Conservation (phyloP, 83 land plant species). For the Picea engelmannii region DNA sequence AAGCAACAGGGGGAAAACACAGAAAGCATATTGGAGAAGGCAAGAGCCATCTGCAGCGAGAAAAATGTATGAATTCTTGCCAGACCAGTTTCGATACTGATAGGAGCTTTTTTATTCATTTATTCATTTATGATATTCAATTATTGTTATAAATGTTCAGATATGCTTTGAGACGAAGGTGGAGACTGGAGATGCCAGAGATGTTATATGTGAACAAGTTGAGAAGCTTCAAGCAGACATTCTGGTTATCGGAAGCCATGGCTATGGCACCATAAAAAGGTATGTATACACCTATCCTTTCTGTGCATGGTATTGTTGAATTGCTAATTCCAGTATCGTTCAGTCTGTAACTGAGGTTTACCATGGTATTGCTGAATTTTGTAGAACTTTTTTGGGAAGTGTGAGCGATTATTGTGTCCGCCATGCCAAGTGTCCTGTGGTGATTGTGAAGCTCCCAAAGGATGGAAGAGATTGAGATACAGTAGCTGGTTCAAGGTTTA, state of each 20-base stretch:
- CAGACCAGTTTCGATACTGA: neutral
- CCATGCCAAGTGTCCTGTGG: slow-evolving; percentile 18
- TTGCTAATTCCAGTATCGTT: neutral
- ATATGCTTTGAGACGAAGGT: slow-evolving; percentile 54
- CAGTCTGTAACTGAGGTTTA: no score
- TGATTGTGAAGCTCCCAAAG: slow-evolving; percentile 18
- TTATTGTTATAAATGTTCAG: slow-evolving; percentile 12
- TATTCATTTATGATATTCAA: no score
- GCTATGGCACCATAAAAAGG: slow-evolving; percentile 68
- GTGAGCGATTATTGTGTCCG: slow-evolving; percentile 42
- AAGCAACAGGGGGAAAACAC: slow-evolving; percentile 28
- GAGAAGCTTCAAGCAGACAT: slow-evolving; percentile 42
- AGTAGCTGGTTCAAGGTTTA: no score
- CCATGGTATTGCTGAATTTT: neutral
- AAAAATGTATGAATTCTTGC: slow-evolving; percentile 23
- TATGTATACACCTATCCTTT: neutral
- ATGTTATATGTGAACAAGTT: slow-evolving; percentile 56
- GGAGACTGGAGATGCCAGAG: slow-evolving; percentile 61
- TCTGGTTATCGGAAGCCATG: slow-evolving; percentile 68
- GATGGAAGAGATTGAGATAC: neutral
- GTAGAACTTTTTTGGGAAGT: slow-evolving; percentile 51
- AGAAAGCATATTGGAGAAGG: slow-evolving; percentile 40
- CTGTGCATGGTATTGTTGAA: neutral
- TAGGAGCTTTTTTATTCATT: no score
- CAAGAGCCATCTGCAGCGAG: slow-evolving; percentile 28